Conservation (phyloP, 176 grass and related monocot genomes). For the Alloteropsis semialata region DNA sequence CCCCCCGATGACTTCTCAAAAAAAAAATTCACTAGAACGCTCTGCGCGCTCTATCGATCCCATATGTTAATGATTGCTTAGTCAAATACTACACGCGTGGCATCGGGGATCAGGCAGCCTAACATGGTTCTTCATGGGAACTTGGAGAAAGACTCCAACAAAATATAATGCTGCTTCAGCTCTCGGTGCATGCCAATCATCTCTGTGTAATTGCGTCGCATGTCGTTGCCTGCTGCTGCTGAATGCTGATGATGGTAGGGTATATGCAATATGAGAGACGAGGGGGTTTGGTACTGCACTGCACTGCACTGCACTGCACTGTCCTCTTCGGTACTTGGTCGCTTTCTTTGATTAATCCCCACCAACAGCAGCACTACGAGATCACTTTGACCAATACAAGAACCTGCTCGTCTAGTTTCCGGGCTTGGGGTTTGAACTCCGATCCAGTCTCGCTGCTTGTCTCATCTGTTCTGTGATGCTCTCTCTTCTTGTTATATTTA, state of each 20-base stretch:
- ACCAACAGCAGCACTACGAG: not conserved
- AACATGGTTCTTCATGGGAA: slow-evolving; percentile 25
- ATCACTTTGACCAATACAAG: slow-evolving; percentile 38
- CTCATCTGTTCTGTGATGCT: not conserved
- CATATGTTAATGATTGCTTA: slow-evolving; percentile 22
- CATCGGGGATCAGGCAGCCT: not conserved
- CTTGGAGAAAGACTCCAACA: slow-evolving; percentile 27
- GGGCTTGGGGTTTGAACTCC: slow-evolving; percentile 29
- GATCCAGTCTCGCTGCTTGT: not conserved
- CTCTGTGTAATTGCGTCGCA: not conserved
- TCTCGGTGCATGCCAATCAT: not conserved
- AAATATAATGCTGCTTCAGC: not conserved
- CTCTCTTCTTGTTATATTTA: not conserved
- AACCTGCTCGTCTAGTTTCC: slow-evolving; percentile 21
- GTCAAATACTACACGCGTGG: slow-evolving; percentile 20
- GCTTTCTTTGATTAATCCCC: slow-evolving; percentile 24
- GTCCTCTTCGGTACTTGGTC: slow-evolving; percentile 47
- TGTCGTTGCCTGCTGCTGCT: not conserved
- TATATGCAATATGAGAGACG: not conserved
- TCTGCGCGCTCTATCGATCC: no score
- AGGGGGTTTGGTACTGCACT: not conserved
- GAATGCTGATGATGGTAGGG: not conserved
- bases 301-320: not conserved
- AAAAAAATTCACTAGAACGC: no score
- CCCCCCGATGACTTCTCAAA: no score